Base-by-base conservation (phyloP, 805 yeast species). In the Wickerhamiella sergipiensis region DNA sequence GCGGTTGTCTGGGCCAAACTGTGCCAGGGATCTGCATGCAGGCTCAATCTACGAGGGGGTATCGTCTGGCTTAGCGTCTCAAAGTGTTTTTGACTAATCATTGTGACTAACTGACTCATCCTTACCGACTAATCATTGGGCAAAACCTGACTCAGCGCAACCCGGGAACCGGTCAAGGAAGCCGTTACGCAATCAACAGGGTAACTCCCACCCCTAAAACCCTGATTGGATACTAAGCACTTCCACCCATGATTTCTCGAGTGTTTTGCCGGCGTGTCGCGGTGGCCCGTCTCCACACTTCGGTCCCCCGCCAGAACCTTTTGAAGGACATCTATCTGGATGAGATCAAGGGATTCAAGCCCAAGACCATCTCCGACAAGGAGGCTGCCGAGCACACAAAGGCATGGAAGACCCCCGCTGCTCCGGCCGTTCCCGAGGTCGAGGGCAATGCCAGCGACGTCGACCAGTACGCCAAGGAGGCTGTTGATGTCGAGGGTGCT, bases 291-390 rank as follows among this genome's bases (percentile, higher is more conserved):
- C 47, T 61, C 57, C 61, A 56, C 59, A 58, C 61, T 42, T 57
- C 64, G 18, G 59, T 47, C 19, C 59, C 55, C 29, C 61, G 64
- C 46, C 55, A 58, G 59, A 77, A 89, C 76, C 73, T 84, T 66
- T 69, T 89, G 65, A 77, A 85, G 68, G 95, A 89, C 59, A 77
- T 89, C 61, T 89, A 89, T 75, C 71, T 90, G 65, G 80, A 77
- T 68, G 95, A 89, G 71, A 74, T 92, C 71, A 85, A 82, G 74
- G 79, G 80, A 55, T 89, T 85, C 80, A 87, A 88, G 76, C 89
- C 95, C 66, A 77, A 82, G 53, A 80, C 87, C 54, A 66, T 82
- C 50, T 71, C 83, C 53, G 79, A 84, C 53, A 73, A 77, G 58
- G 95, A 85, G 59, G 82, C 90, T 55, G 87, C 81, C 63, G 77